Conservation (phyloP, 1,139 yeast genomes). For the Scheffersomyces segobiensis region DNA sequence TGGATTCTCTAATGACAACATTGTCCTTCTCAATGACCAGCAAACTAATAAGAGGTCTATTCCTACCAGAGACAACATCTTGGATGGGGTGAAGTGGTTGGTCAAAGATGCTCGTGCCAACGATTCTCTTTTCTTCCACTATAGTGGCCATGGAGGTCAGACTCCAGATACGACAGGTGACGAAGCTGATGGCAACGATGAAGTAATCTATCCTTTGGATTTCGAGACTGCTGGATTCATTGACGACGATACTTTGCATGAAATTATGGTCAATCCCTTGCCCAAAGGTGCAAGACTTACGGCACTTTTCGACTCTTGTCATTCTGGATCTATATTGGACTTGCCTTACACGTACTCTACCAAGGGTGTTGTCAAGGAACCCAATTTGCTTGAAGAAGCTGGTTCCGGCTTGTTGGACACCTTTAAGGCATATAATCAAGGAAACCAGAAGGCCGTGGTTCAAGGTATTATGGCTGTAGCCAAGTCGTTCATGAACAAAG, state of each 20-base stretch:
- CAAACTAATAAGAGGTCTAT: not conserved
- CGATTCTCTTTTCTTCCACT: slow-evolving; percentile 5
- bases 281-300: slow-evolving; percentile 4
- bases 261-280: slow-evolving; percentile 3
- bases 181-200: slow-evolving; percentile 5
- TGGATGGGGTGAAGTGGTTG: slow-evolving; percentile 5
- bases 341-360: slow-evolving; percentile 5
- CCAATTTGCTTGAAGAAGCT: slow-evolving; percentile 4
- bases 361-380: slow-evolving; percentile 6
- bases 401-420: slow-evolving; percentile 3
- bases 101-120: slow-evolving; percentile 5
- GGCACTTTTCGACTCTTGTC: slow-evolving; percentile 7
- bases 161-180: slow-evolving; percentile 4
- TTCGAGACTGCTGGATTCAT: slow-evolving; percentile 3
- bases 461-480: slow-evolving; percentile 2
- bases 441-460: slow-evolving; percentile 5
- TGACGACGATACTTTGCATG: slow-evolving; percentile 4
- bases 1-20: slow-evolving; percentile 3
- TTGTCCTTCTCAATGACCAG: slow-evolving; percentile 5
- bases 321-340: slow-evolving; percentile 5
- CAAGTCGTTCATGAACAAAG: slow-evolving; percentile 4
- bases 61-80: slow-evolving; percentile 4
- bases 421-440: slow-evolving; percentile 3
- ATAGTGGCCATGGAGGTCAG: slow-evolving; percentile 5
- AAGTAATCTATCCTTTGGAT: slow-evolving; percentile 5